A percentile compares a stretch with the other conserved stretches of the same genome.
phyloP scores from a whole-genome alignment of 768 basidiomycete genomes.

The Leccinum olivaceopallidum region DNA sequence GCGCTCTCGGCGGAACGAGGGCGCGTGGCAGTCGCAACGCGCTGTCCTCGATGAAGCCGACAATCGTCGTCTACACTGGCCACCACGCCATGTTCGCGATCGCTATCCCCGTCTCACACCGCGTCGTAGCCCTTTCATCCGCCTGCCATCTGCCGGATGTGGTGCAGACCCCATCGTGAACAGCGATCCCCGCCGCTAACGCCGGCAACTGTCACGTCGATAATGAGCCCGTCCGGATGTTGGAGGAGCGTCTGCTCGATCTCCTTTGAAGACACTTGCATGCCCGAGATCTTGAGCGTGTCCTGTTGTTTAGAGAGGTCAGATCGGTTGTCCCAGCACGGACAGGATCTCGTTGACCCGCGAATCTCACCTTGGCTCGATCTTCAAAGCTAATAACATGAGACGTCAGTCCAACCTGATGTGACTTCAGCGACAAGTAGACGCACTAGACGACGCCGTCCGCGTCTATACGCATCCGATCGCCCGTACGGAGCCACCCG shows the following conservation, averaged over 20 bases:
- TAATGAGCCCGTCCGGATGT: conserved; percentile 62
- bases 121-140: conserved; percentile 54
- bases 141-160: conserved; percentile 39
- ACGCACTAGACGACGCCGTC: conserved; percentile 67
- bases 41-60: too few relatives aligned
- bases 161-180: conserved; percentile 67
- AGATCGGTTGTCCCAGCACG: not conserved
- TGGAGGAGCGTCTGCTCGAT: conserved; percentile 66
- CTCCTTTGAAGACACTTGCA: conserved; percentile 79
- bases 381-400: conserved; percentile 60
- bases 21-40: too few relatives aligned
- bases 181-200: conserved; percentile 59
- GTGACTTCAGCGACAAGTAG: not conserved
- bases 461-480: conserved; percentile 61
- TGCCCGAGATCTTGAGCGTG: conserved; percentile 76
- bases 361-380: conserved; percentile 59
- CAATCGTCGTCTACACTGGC: not conserved
- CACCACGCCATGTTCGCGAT: conserved; percentile 12
- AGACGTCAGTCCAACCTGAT: not conserved
- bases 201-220: conserved; percentile 68
- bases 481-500: conserved; percentile 77
- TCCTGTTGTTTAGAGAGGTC: conserved; percentile 45
- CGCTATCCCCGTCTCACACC: conserved; percentile 28
- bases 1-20: too few relatives aligned
- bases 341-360: not conserved